phyloP scores from a whole-genome alignment of 1,139 yeast genomes.

The Magnusiomyces magnusii region DNA sequence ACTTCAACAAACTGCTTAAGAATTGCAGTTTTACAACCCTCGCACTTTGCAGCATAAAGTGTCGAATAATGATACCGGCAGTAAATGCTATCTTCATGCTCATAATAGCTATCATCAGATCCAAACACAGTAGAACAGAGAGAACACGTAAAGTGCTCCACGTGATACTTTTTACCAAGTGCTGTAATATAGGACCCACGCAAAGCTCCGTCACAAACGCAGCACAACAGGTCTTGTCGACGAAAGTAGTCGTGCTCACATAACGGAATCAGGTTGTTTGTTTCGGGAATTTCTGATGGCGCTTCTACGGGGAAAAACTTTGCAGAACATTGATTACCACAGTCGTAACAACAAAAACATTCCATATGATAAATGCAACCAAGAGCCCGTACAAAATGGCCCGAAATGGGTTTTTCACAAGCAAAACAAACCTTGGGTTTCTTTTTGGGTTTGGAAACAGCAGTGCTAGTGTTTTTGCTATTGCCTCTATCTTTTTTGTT shows the following conservation, averaged over 20 bases:
- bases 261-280: constrained; percentile 57
- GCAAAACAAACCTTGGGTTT: constrained; percentile 42
- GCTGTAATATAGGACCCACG: constrained; percentile 95
- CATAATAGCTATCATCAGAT: constrained; percentile 87
- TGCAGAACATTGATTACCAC: constrained; percentile 66
- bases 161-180: constrained; percentile 82
- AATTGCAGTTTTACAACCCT: constrained; percentile 87
- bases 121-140: constrained; percentile 85
- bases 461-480: background rate
- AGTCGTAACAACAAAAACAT: constrained; percentile 80
- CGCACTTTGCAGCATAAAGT: constrained; percentile 79
- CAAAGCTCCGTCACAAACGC: constrained; percentile 74
- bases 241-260: constrained; percentile 93
- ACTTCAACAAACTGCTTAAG: constrained; percentile 92
- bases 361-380: constrained; percentile 74
- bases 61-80: constrained; percentile 91
- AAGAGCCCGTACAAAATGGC: constrained; percentile 81
- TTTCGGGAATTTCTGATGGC: constrained; percentile 21
- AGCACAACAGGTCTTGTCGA: constrained; percentile 73
- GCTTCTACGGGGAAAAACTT: constrained; percentile 55
- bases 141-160: constrained; percentile 91
- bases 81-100: constrained; percentile 72
- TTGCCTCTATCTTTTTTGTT: constrained; percentile 3
- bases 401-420: constrained; percentile 62
- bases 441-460: constrained; percentile 11